A percentile compares a stretch with the other conserved stretches of the same genome.
Evolutionary conservation across 495 filamentous ascomycete genomes (phyloP).

Genomic region (Podospora australis): DNA sequence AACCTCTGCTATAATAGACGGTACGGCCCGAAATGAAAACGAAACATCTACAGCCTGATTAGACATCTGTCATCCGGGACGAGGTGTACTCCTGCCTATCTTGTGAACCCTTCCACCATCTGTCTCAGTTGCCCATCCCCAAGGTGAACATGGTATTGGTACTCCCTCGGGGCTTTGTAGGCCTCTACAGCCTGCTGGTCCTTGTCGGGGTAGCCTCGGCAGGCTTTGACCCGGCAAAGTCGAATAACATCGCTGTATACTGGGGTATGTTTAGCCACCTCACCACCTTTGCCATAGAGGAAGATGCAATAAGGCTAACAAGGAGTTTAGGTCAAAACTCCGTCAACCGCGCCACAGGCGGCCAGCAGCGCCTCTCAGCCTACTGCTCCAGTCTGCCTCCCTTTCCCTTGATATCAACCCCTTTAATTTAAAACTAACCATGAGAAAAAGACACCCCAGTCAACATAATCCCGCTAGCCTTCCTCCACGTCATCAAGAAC

Average conservation of each 20-base stretch:
- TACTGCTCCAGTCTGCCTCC: slow-evolving; percentile 49
- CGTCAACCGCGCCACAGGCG: slow-evolving; percentile 24
- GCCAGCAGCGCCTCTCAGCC: slow-evolving; percentile 43
- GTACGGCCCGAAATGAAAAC: too few species aligned
- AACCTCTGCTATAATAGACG: too few species aligned
- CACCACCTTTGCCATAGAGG: background rate
- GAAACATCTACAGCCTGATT: too few species aligned
- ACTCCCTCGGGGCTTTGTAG: too few species aligned
- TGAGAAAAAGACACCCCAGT: slow-evolving; percentile 28
- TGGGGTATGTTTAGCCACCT: slow-evolving; percentile 39
- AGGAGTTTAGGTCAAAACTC: slow-evolving; percentile 44
- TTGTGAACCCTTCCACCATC: too few species aligned
- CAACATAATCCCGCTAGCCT: slow-evolving; percentile 54
- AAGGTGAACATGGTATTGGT: too few species aligned
- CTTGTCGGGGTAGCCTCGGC: too few species aligned
- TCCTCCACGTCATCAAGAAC: slow-evolving; percentile 50
- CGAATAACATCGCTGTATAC: slow-evolving; percentile 59
- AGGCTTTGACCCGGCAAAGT: slow-evolving; percentile 43
- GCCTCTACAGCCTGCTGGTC: too few species aligned
- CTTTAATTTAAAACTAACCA: slow-evolving; percentile 4
- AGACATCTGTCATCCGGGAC: too few species aligned
- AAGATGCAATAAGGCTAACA: background rate
- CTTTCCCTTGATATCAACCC: background rate
- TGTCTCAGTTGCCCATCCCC: too few species aligned
- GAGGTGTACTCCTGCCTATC: too few species aligned